phyloP scores from a whole-genome alignment of 768 basidiomycete species.

The Termitomyces sp. region DNA sequence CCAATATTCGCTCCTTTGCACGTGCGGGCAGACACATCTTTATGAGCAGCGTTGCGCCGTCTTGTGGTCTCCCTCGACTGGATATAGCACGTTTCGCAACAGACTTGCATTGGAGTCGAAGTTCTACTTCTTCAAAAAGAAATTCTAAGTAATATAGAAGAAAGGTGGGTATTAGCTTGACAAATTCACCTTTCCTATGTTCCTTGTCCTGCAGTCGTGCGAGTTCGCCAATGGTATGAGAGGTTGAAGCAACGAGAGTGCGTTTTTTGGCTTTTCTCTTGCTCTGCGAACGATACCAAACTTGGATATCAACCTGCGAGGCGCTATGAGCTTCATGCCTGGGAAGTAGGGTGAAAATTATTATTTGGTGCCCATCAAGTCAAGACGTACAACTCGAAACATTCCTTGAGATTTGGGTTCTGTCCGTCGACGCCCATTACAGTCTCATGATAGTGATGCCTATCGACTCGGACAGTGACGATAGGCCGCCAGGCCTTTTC shows the following conservation, averaged over 20 bases:
- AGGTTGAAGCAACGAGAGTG: conserved; percentile 47
- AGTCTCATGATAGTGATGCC: conserved; percentile 48
- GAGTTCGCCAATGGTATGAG: conserved; percentile 49
- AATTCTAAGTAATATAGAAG: background rate
- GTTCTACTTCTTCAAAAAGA: conserved; percentile 31
- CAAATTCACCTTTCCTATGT: conserved; percentile 31
- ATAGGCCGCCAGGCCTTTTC: conserved; percentile 69
- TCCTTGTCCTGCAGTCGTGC: conserved; percentile 46
- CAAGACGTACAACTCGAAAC: conserved; percentile 47
- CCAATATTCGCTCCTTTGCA: background rate
- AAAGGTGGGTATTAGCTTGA: background rate
- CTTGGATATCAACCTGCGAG: conserved; percentile 45
- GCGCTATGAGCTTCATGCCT: conserved; percentile 35
- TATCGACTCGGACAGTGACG: conserved; percentile 50
- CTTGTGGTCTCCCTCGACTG: conserved; percentile 37
- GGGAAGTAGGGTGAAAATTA: background rate
- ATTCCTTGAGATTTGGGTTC: conserved; percentile 57
- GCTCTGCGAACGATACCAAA: conserved; percentile 54
- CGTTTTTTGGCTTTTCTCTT: conserved; percentile 61
- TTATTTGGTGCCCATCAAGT: too few species aligned
- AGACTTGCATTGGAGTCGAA: conserved; percentile 40
- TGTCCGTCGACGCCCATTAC: conserved; percentile 65
- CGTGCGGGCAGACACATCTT: conserved; percentile 21
- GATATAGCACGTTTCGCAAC: conserved; percentile 23
- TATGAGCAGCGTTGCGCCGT: conserved; percentile 28